Base-by-base conservation (phyloP, 768 basidiomycete genomes). In the Neoboletus brunneissimus region DNA sequence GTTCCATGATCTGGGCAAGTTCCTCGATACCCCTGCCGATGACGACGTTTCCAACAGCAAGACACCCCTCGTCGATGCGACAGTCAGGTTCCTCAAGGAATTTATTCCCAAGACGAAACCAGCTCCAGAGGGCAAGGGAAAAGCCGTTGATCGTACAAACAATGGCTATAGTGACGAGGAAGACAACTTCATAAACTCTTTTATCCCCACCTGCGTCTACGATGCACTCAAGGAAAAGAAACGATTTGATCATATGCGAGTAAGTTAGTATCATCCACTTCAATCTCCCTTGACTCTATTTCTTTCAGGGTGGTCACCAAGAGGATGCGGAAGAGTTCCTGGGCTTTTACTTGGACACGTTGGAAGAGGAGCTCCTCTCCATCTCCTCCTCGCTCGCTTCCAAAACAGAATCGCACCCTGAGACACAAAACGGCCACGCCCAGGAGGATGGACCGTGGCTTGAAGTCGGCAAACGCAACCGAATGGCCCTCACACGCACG, bases 321-420 rank as follows among this genome's bases (percentile, higher is more conserved):
- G 96, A 99, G 70, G 96, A 99, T 56, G 96, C 95, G 11, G 95
- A 99, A 72, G 96, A 99, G 72, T 98, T 97, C 72, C 78, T 98
- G n/a, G 96, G 96, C 4, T 98, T 97, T 75, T 96, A 92, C 74
- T 78, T 98, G 25, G 94, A 98, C 64, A 91, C 94, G 0, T 76
- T 99, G 6, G 93, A 96, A 70, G 96, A 99, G 69, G 96, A 98
- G 74, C 69, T 98, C 12, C 73, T 91, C 4, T 77, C 79, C 4
- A 73, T 96, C n/a, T 72, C 84, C 8, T 76, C 83, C 7, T 78
- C 84, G 0, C 64, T 86, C 16, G 70, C 74, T 12, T 75, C 80
- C 3, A 70, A 77, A 11, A 63, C 73, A n/a, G 71, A 72, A 23
- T 51, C 56, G 1, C 54, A 52, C 3, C 9, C 43, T 0, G 62